Percentiles rank a stretch among this genome's conserved stretches.
These are phyloP conservation scores for Hanseniaspora sp. DNA, from an alignment of 1,139 yeast species.

Conservation along the genomic window DNA sequence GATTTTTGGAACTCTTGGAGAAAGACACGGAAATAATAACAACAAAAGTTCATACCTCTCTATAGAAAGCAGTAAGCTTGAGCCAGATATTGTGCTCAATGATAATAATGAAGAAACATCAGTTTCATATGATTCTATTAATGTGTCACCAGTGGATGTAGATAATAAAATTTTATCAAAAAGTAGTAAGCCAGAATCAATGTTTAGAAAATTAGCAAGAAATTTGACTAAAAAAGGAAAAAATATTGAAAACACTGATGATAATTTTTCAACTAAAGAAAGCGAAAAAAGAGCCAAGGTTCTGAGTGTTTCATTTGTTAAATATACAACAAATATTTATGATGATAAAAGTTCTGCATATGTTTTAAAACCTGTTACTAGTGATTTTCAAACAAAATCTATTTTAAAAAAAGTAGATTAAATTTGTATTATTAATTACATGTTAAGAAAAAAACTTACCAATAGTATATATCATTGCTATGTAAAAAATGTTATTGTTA, in stretches of 20 bases:
- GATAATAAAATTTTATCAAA: neutral
- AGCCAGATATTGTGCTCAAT: neutral
- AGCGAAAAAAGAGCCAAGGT: too few species aligned
- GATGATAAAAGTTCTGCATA: neutral
- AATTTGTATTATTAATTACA: too few species aligned
- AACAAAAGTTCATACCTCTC: neutral
- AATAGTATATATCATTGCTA: too few species aligned
- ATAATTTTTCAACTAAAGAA: too few species aligned
- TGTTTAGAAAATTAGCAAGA: too few species aligned
- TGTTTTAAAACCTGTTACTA: neutral
- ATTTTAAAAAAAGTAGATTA: neutral
- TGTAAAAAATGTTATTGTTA: neutral
- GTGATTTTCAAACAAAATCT: neutral
- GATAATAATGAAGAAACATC: too few species aligned
- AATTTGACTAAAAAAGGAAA: too few species aligned
- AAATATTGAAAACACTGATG: too few species aligned
- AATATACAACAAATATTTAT: conserved; percentile 8
- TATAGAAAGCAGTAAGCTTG: neutral
- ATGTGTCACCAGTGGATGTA: neutral
- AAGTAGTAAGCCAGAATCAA: neutral
- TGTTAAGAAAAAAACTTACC: too few species aligned
- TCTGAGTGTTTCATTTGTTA: conserved; percentile 4
- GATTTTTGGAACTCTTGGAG: conserved; percentile 11
- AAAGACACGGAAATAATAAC: neutral
- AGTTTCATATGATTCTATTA: neutral